Evolutionary conservation across 371 early-diverging fungal species (phyloP), one percentile per base, ranked within the genome.

Genomic region (Rhizopus stolonifer): DNA sequence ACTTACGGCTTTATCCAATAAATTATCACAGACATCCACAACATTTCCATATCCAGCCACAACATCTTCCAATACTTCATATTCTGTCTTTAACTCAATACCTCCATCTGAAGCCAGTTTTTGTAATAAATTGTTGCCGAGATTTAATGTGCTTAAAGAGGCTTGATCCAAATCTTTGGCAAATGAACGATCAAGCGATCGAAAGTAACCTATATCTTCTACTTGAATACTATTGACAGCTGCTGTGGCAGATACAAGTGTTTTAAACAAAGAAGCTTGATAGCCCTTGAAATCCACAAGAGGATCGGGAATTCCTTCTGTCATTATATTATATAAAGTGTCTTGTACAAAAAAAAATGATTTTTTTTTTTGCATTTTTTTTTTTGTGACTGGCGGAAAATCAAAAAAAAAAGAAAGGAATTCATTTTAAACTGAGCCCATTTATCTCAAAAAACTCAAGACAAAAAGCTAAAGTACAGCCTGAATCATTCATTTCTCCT

Each of bases 1-100:
- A 67, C 81, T 54, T 67, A 86, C 95, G 29, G 92, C 88, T 57
- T 82, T 82, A 66, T 96, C 95, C 13, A 93, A 70, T 60, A 94
- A 67, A 51, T 79, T 74, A 60, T 94, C 96, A 3, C 91, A 77
- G n/a, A 85, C 81, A 46, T 94, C 94, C 13, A 84, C 79, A 2
- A 86, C 85, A 7, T 65, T 53, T 34, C 74, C 72, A 56, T 82
- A 95, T 15, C 80, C 64, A 25, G 90, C 86, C 9, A 70, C 58
- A 15, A 90, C 82, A 67, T 93, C 92, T 48, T 90, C 87, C 4
- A 70, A 51, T 25, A 88, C 87, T 4, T 82, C 74, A 49, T 74
- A 74, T 0, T 54, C 25, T 0, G 19, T 45, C 9, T 38, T 58
- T 2, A 52, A 46, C 14, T 61, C 49, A 7, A 67, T 39, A 10